These are phyloP conservation scores for Achaetomium macrosporum DNA, from an alignment of 2,329 filamentous ascomycete species.

Conservation along the genomic window DNA sequence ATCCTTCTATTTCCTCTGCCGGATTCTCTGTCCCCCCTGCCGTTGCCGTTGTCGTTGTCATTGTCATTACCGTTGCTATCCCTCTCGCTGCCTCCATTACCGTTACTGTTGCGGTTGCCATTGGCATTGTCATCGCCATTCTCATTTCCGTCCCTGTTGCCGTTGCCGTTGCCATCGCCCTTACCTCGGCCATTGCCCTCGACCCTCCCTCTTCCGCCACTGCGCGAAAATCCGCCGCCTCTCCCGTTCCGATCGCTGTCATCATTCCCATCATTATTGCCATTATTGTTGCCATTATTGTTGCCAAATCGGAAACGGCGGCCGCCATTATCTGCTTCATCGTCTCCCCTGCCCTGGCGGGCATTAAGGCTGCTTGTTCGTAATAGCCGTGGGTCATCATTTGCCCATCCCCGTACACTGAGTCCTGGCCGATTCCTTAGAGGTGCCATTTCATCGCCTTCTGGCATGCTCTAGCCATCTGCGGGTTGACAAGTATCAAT, in stretches of 20 bases:
- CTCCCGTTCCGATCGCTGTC: conserved; percentile 4
- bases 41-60: conserved; percentile 8
- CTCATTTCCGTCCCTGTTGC: neutral
- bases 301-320: conserved; percentile 2
- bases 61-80: neutral
- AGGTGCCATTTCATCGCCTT: conserved; percentile 29
- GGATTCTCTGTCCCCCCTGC: neutral
- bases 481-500: conserved; percentile 17
- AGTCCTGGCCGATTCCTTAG: conserved; percentile 13
- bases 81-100: neutral
- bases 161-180: no score
- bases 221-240: conserved; percentile 7
- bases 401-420: conserved; percentile 14
- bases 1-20: neutral
- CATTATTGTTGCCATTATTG: conserved; percentile 1
- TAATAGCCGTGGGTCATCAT: conserved; percentile 4
- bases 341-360: conserved; percentile 13
- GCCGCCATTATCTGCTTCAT: conserved; percentile 3
- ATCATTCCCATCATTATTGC: neutral
- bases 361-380: neutral
- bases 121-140: neutral
- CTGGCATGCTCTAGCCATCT: conserved; percentile 20
- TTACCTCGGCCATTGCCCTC: neutral
- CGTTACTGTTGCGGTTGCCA: neutral
- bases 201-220: conserved; percentile 4